Evolutionary conservation across 805 yeast species (phyloP), one percentile per base, ranked within the genome.

Genomic region (Myxozyma vanderwaltii): DNA sequence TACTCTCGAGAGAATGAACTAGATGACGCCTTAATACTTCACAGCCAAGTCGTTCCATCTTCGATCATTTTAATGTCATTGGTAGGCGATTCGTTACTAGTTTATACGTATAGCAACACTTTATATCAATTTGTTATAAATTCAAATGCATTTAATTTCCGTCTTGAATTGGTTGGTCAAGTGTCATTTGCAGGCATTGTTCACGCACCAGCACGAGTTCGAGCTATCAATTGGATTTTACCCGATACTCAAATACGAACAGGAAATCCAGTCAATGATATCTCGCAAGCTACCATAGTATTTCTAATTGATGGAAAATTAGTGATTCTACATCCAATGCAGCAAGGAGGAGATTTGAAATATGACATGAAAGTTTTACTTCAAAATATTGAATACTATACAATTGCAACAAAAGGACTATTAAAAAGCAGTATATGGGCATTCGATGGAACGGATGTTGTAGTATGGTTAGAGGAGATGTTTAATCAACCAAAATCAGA

Each of bases 221-320:
- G 79, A 4, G 64, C 76, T 0, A 50, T 77, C 29, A 66, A 64
- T 51, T 70, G 74, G 69, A 63, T 67, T 21, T 41, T 67, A 21
- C 70, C 70, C 2, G 66, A 61, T 10, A 61, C 51, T 23, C 69
- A 67, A 54, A 49, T 54, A 10, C 47, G 48, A 15, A 56, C 24
- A 13, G 68, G 69, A 2, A 57, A 65, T 45, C 68, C 69, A 6
- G 41, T 45, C 8, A 38, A 61, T 13, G 70, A 67, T 35, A 56
- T 66, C 5, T 46, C 56, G 24, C 27, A 54, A 12, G 71, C 71
- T 3, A 65, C 69, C 2, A 54, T 74, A 1, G 59, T 74, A 8
- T 61, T 77, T 27, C 63, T 77, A 7, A 69, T 74, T 7, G 78
- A 75, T 41, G 77, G 78, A 13, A 70, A 73, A 59, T 64, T 77